Evolutionary conservation across 2,329 filamentous ascomycete species (phyloP).

Genomic region (Boeremia exigua): DNA sequence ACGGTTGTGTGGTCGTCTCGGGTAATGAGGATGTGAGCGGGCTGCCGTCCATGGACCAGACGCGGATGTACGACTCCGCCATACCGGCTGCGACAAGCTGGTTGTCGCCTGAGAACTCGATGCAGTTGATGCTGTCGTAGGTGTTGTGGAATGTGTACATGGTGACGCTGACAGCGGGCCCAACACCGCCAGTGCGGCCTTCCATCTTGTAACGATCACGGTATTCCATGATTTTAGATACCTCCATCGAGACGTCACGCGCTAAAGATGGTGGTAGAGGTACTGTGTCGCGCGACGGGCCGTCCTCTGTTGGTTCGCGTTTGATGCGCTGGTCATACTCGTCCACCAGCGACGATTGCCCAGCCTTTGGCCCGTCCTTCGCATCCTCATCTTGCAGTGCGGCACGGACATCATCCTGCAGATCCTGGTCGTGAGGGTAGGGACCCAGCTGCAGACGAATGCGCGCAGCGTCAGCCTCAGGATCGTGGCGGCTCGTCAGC

Average conservation of each 20-base stretch:
- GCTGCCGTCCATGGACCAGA: constrained; percentile 90
- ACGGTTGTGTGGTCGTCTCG: constrained; percentile 60
- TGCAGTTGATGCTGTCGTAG: constrained; percentile 86
- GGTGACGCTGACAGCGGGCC: constrained; percentile 83
- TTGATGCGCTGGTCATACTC: constrained; percentile 90
- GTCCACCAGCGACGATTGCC: constrained; percentile 77
- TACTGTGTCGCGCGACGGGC: constrained; percentile 76
- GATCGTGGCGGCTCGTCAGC: constrained; percentile 64
- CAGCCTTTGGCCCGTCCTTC: constrained; percentile 73
- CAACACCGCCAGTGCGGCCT: constrained; percentile 79
- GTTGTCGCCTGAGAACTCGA: constrained; percentile 94
- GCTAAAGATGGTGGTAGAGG: constrained; percentile 88
- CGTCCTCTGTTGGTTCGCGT: constrained; percentile 86
- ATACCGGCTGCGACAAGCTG: constrained; percentile 87
- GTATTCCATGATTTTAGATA: constrained; percentile 91
- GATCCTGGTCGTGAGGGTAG: constrained; percentile 80
- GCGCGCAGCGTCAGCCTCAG: constrained; percentile 58
- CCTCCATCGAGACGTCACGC: constrained; percentile 90
- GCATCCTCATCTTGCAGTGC: constrained; percentile 86
- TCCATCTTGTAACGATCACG: constrained; percentile 91
- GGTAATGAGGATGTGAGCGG: constrained; percentile 71
- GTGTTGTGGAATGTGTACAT: constrained; percentile 99
- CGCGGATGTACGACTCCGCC: constrained; percentile 90
- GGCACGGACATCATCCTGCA: constrained; percentile 84
- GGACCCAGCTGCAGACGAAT: constrained; percentile 76